A percentile compares a stretch with the other conserved stretches of the same genome.
phyloP scores from a whole-genome alignment of 768 basidiomycete genomes.

The Cantharellus anzutake region DNA sequence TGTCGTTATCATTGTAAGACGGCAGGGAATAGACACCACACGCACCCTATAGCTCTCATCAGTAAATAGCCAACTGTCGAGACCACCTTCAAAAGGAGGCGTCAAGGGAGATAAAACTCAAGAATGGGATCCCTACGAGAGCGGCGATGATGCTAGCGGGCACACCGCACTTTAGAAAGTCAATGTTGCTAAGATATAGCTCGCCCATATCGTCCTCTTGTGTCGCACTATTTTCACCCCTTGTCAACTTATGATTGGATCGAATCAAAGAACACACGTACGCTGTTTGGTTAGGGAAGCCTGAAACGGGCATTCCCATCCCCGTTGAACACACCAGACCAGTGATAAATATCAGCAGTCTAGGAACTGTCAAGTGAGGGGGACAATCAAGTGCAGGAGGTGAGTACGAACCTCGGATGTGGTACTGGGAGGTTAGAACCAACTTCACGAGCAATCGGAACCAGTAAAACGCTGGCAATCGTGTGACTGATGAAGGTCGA shows the following conservation, averaged over 20 bases:
- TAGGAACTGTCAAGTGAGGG: constrained; percentile 15
- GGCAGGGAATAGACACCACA: background rate
- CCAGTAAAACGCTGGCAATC: constrained; percentile 89
- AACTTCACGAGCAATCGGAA: constrained; percentile 86
- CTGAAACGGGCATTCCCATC: constrained; percentile 97
- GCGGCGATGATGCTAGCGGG: constrained; percentile 87
- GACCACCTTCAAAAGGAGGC: constrained; percentile 36
- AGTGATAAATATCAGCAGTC: constrained; percentile 84
- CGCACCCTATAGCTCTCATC: constrained; percentile 54
- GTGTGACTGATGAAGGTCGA: constrained; percentile 97
- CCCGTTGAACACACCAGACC: constrained; percentile 84
- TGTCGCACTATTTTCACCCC: constrained; percentile 36
- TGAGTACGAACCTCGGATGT: constrained; percentile 17
- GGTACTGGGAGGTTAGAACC: constrained; percentile 51
- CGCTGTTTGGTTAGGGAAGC: constrained; percentile 99
- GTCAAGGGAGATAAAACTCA: background rate
- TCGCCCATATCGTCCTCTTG: constrained; percentile 92
- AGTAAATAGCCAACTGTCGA: constrained; percentile 69
- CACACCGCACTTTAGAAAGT: constrained; percentile 87
- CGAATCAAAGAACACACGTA: constrained; percentile 23
- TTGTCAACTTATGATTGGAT: background rate
- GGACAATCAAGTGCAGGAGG: background rate
- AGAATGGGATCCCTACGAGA: constrained; percentile 27
- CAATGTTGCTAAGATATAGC: constrained; percentile 62
- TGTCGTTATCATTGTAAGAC: too few relatives aligned